Conservation (phyloP, 257 asterid genomes). For the Sherardia arvensis region DNA sequence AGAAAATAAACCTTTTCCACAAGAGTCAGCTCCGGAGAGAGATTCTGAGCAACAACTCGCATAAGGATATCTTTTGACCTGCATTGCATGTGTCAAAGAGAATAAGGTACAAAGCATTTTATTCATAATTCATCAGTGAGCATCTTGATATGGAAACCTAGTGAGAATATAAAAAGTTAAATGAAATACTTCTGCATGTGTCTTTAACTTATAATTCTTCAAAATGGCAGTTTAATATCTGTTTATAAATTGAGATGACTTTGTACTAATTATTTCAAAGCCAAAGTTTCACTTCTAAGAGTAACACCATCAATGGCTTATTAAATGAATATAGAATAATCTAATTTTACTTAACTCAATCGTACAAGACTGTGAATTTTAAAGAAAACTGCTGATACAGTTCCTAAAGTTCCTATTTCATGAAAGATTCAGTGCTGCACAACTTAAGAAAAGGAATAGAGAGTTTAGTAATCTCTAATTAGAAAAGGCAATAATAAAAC, state of each 20-base stretch:
- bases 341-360: not conserved
- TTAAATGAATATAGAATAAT: not conserved
- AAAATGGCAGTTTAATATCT: not conserved
- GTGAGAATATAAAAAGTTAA: not conserved
- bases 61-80: constrained; percentile 84
- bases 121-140: not conserved
- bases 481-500: not conserved
- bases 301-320: not conserved
- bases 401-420: not conserved
- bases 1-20: constrained; percentile 68
- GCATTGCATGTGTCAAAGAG: constrained; percentile 27
- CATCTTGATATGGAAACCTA: not conserved
- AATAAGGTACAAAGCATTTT: constrained; percentile 7
- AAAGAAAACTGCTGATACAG: not conserved
- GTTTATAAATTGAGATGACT: not conserved
- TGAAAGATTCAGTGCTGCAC: too few relatives aligned
- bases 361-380: not conserved
- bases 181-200: not conserved
- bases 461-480: not conserved
- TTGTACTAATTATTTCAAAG: not conserved
- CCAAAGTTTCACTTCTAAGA: not conserved
- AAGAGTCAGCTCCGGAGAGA: constrained; percentile 77
- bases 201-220: not conserved
- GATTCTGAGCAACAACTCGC: constrained; percentile 86
- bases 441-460: too few relatives aligned